phyloP scores from a whole-genome alignment of 2,329 filamentous ascomycete species.

The Claviceps citrina region DNA sequence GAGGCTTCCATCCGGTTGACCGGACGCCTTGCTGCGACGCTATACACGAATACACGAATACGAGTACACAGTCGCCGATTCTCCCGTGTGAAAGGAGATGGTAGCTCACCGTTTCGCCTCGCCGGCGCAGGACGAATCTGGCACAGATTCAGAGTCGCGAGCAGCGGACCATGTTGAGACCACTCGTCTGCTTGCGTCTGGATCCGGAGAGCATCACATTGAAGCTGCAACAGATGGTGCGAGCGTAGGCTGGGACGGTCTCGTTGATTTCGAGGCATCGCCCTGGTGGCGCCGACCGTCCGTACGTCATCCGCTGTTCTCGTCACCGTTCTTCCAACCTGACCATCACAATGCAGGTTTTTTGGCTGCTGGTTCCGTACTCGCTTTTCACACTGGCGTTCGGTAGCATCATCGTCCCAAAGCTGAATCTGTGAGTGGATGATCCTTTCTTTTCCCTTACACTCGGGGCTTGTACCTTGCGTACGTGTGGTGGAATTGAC shows the following conservation, averaged over 20 bases:
- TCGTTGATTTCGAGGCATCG: slow-evolving; percentile 42
- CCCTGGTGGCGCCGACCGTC: slow-evolving; percentile 50
- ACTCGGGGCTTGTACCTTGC: too few relatives aligned
- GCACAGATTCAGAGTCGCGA: not conserved
- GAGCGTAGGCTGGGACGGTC: slow-evolving; percentile 28
- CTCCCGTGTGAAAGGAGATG: not conserved
- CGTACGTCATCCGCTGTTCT: slow-evolving; percentile 23
- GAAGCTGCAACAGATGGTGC: slow-evolving; percentile 7
- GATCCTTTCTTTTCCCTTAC: not conserved
- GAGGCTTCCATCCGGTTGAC: not conserved
- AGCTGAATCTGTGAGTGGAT: slow-evolving; percentile 55
- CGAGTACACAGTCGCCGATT: not conserved
- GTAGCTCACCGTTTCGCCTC: not conserved
- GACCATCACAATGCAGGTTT: slow-evolving; percentile 38
- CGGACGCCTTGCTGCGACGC: not conserved
- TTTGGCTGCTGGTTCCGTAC: slow-evolving; percentile 71
- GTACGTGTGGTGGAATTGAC: not conserved
- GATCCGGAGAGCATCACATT: not conserved
- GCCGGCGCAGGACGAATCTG: not conserved
- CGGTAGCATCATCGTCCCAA: slow-evolving; percentile 73
- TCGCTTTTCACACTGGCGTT: slow-evolving; percentile 72
- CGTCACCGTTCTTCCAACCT: slow-evolving; percentile 5
- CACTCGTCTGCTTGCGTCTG: slow-evolving; percentile 4
- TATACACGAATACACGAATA: not conserved
- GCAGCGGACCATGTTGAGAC: not conserved